phyloP scores from a whole-genome alignment of 768 basidiomycete species.

The Calvatia gigantea region DNA sequence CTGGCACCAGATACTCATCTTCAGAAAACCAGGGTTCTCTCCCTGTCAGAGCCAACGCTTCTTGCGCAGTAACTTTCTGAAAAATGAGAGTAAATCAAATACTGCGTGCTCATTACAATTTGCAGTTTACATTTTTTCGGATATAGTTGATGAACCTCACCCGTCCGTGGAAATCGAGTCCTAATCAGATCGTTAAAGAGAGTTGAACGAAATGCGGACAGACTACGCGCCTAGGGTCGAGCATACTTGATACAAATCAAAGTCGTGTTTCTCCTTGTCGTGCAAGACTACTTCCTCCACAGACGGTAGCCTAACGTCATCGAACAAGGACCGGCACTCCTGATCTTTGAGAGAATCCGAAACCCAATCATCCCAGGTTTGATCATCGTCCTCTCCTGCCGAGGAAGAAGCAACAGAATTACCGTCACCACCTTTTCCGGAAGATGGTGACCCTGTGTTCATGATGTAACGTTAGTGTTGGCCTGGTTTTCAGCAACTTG shows the following conservation, averaged over 20 bases:
- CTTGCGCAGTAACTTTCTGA: constrained; percentile 51
- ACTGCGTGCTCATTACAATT: constrained; percentile 2
- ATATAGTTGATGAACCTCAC: constrained; percentile 88
- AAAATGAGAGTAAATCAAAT: constrained; percentile 11
- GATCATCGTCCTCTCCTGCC: constrained; percentile 44
- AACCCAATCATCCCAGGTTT: constrained; percentile 79
- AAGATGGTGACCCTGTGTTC: constrained; percentile 35
- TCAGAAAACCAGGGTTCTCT: constrained; percentile 61
- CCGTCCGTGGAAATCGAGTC: constrained; percentile 73
- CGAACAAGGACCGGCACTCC: constrained; percentile 73
- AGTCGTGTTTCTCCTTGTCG: constrained; percentile 57
- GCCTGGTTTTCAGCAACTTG: constrained; percentile 1
- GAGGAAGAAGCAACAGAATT: constrained; percentile 26
- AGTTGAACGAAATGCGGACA: background rate
- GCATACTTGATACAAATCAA: constrained; percentile 56
- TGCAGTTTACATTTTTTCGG: constrained; percentile 56
- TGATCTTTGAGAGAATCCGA: constrained; percentile 57
- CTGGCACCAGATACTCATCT: constrained; percentile 82
- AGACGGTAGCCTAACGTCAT: constrained; percentile 55
- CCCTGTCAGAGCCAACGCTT: constrained; percentile 47
- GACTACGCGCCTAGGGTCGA: constrained; percentile 49
- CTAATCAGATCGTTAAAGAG: constrained; percentile 30
- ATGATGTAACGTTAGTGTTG: constrained; percentile 24
- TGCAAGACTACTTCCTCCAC: constrained; percentile 56
- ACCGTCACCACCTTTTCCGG: constrained; percentile 21